Evolutionary conservation across 371 early-diverging fungal species (phyloP).

Genomic region (Syncephalastrum monosporum): DNA sequence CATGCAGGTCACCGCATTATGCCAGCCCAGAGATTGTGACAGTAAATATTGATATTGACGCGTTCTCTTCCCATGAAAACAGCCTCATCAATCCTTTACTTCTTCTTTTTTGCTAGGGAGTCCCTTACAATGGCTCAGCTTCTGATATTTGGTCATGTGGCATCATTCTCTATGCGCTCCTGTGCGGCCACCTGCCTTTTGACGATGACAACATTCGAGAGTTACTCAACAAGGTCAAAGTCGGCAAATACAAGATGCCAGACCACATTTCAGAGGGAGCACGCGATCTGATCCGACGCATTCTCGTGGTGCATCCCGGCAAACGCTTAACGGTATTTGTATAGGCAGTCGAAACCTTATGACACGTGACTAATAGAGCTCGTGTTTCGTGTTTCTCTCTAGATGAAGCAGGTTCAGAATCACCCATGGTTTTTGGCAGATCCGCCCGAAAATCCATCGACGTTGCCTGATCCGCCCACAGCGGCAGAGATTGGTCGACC

Average conservation of each 20-base stretch:
- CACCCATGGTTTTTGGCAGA: constrained; percentile 47
- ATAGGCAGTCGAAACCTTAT: background rate
- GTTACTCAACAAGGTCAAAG: constrained; percentile 68
- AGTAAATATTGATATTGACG: constrained; percentile 26
- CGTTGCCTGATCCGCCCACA: constrained; percentile 43
- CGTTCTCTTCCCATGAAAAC: background rate
- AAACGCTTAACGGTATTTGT: constrained; percentile 40
- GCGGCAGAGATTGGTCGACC: constrained; percentile 39
- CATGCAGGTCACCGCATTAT: constrained; percentile 77
- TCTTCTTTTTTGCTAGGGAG: constrained; percentile 41
- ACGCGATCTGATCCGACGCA: constrained; percentile 53
- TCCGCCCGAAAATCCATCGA: constrained; percentile 28
- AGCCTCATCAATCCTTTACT: background rate
- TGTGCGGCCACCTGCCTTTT: constrained; percentile 90
- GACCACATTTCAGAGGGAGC: constrained; percentile 62
- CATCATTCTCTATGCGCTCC: constrained; percentile 85
- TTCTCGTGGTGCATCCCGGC: constrained; percentile 39
- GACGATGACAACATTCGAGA: constrained; percentile 89
- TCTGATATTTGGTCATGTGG: constrained; percentile 95
- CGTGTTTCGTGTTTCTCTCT: background rate
- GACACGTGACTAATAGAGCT: background rate
- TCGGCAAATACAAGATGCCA: constrained; percentile 59
- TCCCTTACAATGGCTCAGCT: constrained; percentile 82
- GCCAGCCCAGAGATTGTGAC: constrained; percentile 92
- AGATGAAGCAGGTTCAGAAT: constrained; percentile 42